Base-by-base conservation (phyloP, 179 eudicot species). In the Monotropa hypopitys region DNA sequence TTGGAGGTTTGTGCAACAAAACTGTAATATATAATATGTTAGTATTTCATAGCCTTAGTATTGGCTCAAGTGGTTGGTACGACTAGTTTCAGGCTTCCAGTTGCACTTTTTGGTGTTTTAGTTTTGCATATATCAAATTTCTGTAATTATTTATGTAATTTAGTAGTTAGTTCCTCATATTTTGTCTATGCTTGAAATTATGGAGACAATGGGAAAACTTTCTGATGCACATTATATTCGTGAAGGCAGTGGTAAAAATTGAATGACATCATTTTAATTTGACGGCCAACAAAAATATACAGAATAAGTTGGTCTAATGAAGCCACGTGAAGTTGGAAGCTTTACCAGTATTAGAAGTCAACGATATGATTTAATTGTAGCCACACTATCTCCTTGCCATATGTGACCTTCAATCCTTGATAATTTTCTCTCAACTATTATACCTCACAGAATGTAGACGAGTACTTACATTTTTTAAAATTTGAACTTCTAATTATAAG, bases 61-160 rank as follows among this genome's bases (percentile, higher is more conserved):
- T 57, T 42, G 43, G 33, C 30, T 42, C 51, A 40, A 74, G 50
- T 54, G 35, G 78, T 61, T 50, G 51, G 53, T 42, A 74, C 40
- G 49, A 23, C 26, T 38, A 13, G 35, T 40, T 57, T 7, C 7
- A 11, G 65, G 65, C 65, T 10, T 54, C 61, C 46, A 33, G n/a
- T 21, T 73, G 30, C 76, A 15, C 51, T 54, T 12, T 73, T n/a
- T 73, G 67, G 51, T 51, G n/a, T 20, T 74, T 61, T 28, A 62
- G 71, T 32, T 63, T 45, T 76, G 20, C 42, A 18, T 28, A 20
- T 63, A 43, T 6, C 28, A 16, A 28, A 45, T 23, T 16, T 18
- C 40, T 62, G 32, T 40, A 12, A 43, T 6, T 28, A 11, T 56
- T 28, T 63, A 32, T 26, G 26, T 49, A 0, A 46, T 26, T 61